Percentiles rank a stretch among this genome's conserved stretches.
Conservation (phyloP, 768 basidiomycete genomes). For the Lanmaoa rubissima region DNA sequence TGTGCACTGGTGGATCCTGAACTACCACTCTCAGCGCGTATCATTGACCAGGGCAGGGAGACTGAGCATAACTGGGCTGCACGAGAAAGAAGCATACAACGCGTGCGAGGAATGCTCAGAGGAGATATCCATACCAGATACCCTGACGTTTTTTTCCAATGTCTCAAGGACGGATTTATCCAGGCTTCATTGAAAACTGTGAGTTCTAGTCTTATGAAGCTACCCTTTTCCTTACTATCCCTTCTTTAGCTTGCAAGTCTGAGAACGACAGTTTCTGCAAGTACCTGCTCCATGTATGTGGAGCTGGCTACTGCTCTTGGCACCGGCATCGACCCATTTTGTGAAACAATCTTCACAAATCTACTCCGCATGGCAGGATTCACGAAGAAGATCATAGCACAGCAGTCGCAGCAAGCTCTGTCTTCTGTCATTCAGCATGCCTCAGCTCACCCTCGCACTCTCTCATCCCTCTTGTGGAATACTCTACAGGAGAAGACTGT, state of each 20-base stretch:
- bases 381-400: slow-evolving; percentile 90
- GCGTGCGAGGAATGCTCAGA: slow-evolving; percentile 86
- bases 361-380: slow-evolving; percentile 83
- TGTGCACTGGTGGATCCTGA: slow-evolving; percentile 11
- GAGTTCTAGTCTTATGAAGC: slow-evolving; percentile 28
- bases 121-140: slow-evolving; percentile 79
- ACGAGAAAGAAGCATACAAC: slow-evolving; percentile 73
- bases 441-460: slow-evolving; percentile 65
- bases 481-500: slow-evolving; percentile 78
- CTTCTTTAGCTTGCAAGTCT: slow-evolving; percentile 71
- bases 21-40: not conserved
- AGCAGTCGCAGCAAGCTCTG: slow-evolving; percentile 77
- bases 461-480: slow-evolving; percentile 67
- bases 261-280: slow-evolving; percentile 84
- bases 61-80: slow-evolving; percentile 93
- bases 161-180: slow-evolving; percentile 74
- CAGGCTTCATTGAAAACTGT: slow-evolving; percentile 86
- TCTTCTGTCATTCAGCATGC: slow-evolving; percentile 65
- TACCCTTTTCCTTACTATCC: not conserved
- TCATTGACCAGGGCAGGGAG: slow-evolving; percentile 77
- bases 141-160: slow-evolving; percentile 68
- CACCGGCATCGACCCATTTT: slow-evolving; percentile 69
- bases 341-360: slow-evolving; percentile 72
- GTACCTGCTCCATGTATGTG: slow-evolving; percentile 72
- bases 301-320: slow-evolving; percentile 73